These are phyloP conservation scores for Naganishia antarctica DNA, from an alignment of 768 basidiomycete genomes.

Conservation along the genomic window DNA sequence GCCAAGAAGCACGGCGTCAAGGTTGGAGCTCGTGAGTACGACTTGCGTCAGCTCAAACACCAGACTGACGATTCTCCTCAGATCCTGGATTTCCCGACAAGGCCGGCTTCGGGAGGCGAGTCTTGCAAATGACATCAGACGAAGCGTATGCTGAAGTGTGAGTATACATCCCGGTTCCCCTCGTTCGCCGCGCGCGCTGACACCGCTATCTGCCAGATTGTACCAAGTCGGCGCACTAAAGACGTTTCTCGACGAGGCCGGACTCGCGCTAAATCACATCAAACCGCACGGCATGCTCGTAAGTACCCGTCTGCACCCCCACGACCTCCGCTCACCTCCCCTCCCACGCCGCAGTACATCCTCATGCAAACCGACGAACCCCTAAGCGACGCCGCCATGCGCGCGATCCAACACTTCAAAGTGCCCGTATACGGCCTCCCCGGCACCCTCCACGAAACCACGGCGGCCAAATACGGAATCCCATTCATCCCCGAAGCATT, in stretches of 20 bases:
- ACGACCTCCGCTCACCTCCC: background rate
- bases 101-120: conserved; percentile 64
- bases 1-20: conserved; percentile 59
- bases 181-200: background rate
- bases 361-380: conserved; percentile 58
- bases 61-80: background rate
- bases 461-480: conserved; percentile 57
- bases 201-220: conserved; percentile 49
- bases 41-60: no score
- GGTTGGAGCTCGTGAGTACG: conserved; percentile 57
- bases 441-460: conserved; percentile 60
- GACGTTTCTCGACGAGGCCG: conserved; percentile 59
- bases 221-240: conserved; percentile 66
- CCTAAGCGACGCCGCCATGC: conserved; percentile 58
- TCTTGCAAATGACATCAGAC: conserved; percentile 59
- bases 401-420: conserved; percentile 57
- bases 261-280: conserved; percentile 56
- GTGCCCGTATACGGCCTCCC: conserved; percentile 61
- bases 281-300: conserved; percentile 51
- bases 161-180: conserved; percentile 24
- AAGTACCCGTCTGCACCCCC: conserved; percentile 6
- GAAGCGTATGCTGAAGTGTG: conserved; percentile 48
- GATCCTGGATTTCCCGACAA: conserved; percentile 62
- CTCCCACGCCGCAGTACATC: conserved; percentile 62
- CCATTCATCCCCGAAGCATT: conserved; percentile 60